Percentiles rank a stretch among this genome's conserved stretches.
These are phyloP conservation scores for Capsella rubella DNA, from an alignment of 441 rosid species.

Conservation along the genomic window DNA sequence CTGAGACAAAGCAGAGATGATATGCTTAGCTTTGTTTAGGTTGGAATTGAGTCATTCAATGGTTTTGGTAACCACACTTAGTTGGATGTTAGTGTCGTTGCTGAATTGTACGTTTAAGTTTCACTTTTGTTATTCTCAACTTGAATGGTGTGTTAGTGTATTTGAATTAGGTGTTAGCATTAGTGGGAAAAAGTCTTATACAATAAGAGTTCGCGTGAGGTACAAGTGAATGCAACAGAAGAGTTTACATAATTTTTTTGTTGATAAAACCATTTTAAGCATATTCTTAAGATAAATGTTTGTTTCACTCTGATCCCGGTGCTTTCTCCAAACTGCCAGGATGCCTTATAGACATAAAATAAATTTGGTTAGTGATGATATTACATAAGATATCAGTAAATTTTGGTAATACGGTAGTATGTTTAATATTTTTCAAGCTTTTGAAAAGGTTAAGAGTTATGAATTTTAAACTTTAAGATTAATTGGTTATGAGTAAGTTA, in stretches of 20 bases:
- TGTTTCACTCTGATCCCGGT: constrained; percentile 29
- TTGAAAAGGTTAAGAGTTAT: not conserved
- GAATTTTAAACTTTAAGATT: not conserved
- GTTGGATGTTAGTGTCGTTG: not conserved
- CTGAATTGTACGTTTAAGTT: not conserved
- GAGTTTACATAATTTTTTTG: constrained; percentile 23
- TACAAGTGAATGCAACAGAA: constrained; percentile 30
- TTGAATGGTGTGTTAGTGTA: not conserved
- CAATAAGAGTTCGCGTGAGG: constrained; percentile 19
- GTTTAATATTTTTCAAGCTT: not conserved
- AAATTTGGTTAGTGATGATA: not conserved
- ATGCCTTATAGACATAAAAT: constrained; percentile 4
- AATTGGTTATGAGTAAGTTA: not conserved
- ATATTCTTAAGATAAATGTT: constrained; percentile 14
- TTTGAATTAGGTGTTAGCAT: not conserved
- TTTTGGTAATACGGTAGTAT: not conserved
- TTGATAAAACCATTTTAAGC: constrained; percentile 15
- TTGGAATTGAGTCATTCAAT: not conserved
- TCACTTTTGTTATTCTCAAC: not conserved
- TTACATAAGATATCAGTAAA: not conserved
- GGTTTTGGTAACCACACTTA: not conserved
- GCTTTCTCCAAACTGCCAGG: constrained; percentile 1
- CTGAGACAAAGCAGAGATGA: not conserved
- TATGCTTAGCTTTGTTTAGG: not conserved
- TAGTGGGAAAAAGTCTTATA: not conserved